Percentiles rank a stretch among this genome's conserved stretches.
These are phyloP conservation scores for Globisporangium middletonii DNA, from an alignment of 352 stramenopile species.

Conservation along the genomic window DNA sequence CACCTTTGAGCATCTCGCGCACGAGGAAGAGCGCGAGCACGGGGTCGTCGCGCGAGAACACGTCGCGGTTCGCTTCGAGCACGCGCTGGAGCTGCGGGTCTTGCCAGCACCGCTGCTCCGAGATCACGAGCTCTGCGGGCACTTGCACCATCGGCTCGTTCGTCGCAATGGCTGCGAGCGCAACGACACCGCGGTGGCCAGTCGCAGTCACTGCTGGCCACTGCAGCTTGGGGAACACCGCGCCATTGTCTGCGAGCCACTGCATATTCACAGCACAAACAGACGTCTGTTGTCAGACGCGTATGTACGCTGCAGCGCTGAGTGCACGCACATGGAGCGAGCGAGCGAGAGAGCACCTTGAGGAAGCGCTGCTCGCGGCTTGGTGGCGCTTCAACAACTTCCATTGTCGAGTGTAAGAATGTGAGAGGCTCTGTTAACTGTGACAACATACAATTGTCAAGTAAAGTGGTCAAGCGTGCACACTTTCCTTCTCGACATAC, in stretches of 20 bases:
- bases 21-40: slow-evolving; percentile 82
- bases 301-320: too few species aligned
- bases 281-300: background rate
- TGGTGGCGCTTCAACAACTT: slow-evolving; percentile 1
- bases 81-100: slow-evolving; percentile 43
- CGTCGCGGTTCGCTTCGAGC: slow-evolving; percentile 44
- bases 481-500: too few species aligned
- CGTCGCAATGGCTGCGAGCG: slow-evolving; percentile 39
- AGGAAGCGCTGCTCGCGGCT: slow-evolving; percentile 44
- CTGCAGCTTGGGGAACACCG: slow-evolving; percentile 66
- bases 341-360: slow-evolving; percentile 12
- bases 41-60: slow-evolving; percentile 77
- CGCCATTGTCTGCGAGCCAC: slow-evolving; percentile 71
- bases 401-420: background rate
- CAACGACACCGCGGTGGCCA: slow-evolving; percentile 57
- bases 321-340: background rate
- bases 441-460: background rate
- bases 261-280: slow-evolving; percentile 1
- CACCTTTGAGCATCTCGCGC: slow-evolving; percentile 53
- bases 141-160: slow-evolving; percentile 68
- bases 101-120: slow-evolving; percentile 47
- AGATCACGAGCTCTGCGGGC: slow-evolving; percentile 65
- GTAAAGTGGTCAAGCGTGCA: too few species aligned
- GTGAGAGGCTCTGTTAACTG: background rate
- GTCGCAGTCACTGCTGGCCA: slow-evolving; percentile 51